phyloP scores from a whole-genome alignment of 2,329 filamentous ascomycete species.

The Aspergillus texensis region DNA sequence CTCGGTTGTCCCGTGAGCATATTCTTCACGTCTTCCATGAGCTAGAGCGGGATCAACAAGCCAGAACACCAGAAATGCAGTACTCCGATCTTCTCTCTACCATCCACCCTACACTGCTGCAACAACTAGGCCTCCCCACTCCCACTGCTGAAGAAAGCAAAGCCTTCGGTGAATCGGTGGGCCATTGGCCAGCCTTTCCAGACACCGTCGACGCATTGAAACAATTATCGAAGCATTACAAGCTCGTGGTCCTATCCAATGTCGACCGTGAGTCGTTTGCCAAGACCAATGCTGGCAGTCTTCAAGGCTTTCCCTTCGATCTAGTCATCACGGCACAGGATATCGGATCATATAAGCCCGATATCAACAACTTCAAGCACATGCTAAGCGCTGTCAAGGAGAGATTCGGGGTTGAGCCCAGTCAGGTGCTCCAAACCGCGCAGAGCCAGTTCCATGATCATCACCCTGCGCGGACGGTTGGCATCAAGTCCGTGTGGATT shows the following conservation, averaged over 20 bases:
- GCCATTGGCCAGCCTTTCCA: slow-evolving; percentile 58
- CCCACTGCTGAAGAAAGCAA: slow-evolving; percentile 40
- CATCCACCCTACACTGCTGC: slow-evolving; percentile 34
- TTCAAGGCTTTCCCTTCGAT: slow-evolving; percentile 60
- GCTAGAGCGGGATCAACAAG: slow-evolving; percentile 53
- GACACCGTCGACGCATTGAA: slow-evolving; percentile 59
- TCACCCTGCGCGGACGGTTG: slow-evolving; percentile 63
- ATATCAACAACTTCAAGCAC: slow-evolving; percentile 65
- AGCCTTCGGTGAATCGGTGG: slow-evolving; percentile 53
- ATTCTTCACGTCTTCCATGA: slow-evolving; percentile 29
- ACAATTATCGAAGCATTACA: slow-evolving; percentile 53
- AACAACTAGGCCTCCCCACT: slow-evolving; percentile 28
- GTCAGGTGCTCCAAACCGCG: slow-evolving; percentile 67
- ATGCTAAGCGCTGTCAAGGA: slow-evolving; percentile 58
- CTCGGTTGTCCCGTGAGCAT: slow-evolving; percentile 36
- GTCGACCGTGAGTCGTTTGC: slow-evolving; percentile 57
- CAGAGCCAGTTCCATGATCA: slow-evolving; percentile 70
- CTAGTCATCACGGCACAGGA: slow-evolving; percentile 70
- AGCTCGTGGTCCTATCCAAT: slow-evolving; percentile 61
- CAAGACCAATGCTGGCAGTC: slow-evolving; percentile 49
- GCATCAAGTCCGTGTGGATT: slow-evolving; percentile 68
- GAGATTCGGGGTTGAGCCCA: slow-evolving; percentile 60
- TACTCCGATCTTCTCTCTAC: slow-evolving; percentile 64
- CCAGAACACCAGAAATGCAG: slow-evolving; percentile 55
- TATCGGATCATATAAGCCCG: slow-evolving; percentile 73